Base-by-base conservation (phyloP, 2,329 filamentous ascomycete genomes). In the Botryotinia globosa region DNA sequence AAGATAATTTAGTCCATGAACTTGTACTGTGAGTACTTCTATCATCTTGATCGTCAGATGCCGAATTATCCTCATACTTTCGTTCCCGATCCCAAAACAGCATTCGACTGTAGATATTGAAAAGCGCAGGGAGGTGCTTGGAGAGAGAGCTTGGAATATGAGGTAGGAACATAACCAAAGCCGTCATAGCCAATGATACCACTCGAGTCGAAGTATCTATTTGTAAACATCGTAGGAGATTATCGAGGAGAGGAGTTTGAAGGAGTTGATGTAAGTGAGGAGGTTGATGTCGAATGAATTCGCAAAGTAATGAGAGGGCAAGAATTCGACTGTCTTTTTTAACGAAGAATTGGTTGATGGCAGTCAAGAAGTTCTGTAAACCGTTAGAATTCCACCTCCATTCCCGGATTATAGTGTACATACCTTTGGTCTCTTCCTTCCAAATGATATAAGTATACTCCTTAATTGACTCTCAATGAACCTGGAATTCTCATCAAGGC, bases 61-160 rank as follows among this genome's bases (percentile, higher is more conserved):
- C 10, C 22, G 45, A 34, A 42, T 58, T 34, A 32, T 77, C 74
- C 12, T 71, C 63, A 16, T 72, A 73, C 58, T 74, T 74, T 54
- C 79, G 76, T 59, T 81, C 78, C 61, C 78, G 74, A 63, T 94
- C 91, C 92, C 93, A 96, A 79, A 94, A 96, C 0, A 96, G 83
- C 62, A 95, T 82, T 66, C 93, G 86, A 71, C 91, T 92, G 80
- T 96, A 96, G 69, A 96, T 90, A 74, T 94, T 91, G 85, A 95
- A 96, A 29, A 96, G 84, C 32, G 89, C 88, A 44, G 92, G 90
- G 9, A 96, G 85, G 78, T 91, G 87, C 0, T 88, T 86, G 2
- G 90, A 88, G 22, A 94, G 82, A 3, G 91, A 90, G 76, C 88
- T 90, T 1, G 92, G 92, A 81, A 95, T 92, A 79, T 94, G 92